phyloP scores from a whole-genome alignment of 2,329 filamentous ascomycete species.

The Aspergillus persii region DNA sequence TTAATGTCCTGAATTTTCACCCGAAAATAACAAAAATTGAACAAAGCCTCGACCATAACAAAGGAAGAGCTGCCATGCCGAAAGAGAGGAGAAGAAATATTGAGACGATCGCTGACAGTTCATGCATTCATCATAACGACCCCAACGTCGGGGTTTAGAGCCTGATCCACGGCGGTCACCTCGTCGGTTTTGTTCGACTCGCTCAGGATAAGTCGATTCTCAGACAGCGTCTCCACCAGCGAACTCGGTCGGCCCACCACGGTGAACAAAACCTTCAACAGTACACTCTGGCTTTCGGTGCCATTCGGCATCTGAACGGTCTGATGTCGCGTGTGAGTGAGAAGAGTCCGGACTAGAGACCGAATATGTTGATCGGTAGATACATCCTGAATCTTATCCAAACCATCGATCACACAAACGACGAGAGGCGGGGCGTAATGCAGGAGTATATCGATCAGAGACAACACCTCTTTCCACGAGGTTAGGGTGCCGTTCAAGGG shows the following conservation, averaged over 20 bases:
- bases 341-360: constrained; percentile 31
- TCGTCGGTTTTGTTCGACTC: constrained; percentile 25
- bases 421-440: constrained; percentile 36
- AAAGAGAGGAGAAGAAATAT: background rate
- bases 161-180: constrained; percentile 19
- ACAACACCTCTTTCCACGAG: constrained; percentile 37
- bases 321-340: constrained; percentile 32
- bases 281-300: constrained; percentile 22
- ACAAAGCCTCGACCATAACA: background rate
- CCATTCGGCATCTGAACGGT: constrained; percentile 14
- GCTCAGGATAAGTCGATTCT: constrained; percentile 30
- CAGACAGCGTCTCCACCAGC: constrained; percentile 33
- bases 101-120: constrained; percentile 5
- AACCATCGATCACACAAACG: constrained; percentile 36
- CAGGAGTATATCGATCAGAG: constrained; percentile 36
- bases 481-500: constrained; percentile 33
- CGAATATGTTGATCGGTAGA: constrained; percentile 35
- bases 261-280: constrained; percentile 39
- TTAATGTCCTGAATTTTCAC: constrained; percentile 15
- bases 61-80: background rate
- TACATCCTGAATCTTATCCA: constrained; percentile 32
- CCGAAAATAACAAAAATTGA: constrained; percentile 9
- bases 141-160: constrained; percentile 28
- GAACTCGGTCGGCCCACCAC: constrained; percentile 30
- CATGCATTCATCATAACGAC: constrained; percentile 36